A percentile compares a stretch with the other conserved stretches of the same genome.
These are phyloP conservation scores for Rhodosporidiobolus sp. DNA, from an alignment of 768 basidiomycete genomes.

Conservation along the genomic window DNA sequence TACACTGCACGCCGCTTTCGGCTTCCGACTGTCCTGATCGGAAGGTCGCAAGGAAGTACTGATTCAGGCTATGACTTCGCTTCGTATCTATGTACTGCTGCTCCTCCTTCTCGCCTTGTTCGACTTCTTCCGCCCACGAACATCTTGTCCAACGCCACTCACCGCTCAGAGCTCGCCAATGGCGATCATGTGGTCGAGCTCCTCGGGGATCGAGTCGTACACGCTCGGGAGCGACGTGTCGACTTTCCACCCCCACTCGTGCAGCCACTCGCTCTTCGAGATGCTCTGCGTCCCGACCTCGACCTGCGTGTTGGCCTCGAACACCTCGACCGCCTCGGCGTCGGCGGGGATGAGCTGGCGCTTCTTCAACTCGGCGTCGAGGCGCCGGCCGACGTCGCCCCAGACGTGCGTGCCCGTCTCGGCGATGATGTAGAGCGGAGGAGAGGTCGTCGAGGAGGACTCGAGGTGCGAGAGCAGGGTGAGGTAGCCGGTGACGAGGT, in stretches of 20 bases:
- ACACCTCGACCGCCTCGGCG: background rate
- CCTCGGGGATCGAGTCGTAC: background rate
- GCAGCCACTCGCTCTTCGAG: constrained; percentile 1
- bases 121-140: background rate
- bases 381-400: background rate
- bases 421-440: constrained; percentile 16
- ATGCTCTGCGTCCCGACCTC: constrained; percentile 3
- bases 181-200: background rate
- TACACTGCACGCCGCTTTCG: no score
- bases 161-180: background rate
- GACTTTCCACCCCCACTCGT: constrained; percentile 17
- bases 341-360: background rate
- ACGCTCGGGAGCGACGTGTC: background rate
- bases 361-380: background rate
- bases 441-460: background rate
- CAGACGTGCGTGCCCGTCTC: constrained; percentile 14
- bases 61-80: no score
- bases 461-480: constrained; percentile 17
- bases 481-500: constrained; percentile 18
- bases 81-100: no score
- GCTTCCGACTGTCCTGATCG: no score
- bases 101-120: no score
- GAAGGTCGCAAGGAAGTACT: no score
- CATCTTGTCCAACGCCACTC: background rate
- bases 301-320: background rate